These are phyloP conservation scores for Chlorella vulgaris DNA, from an alignment of 139 green algal genomes.

Conservation along the genomic window DNA sequence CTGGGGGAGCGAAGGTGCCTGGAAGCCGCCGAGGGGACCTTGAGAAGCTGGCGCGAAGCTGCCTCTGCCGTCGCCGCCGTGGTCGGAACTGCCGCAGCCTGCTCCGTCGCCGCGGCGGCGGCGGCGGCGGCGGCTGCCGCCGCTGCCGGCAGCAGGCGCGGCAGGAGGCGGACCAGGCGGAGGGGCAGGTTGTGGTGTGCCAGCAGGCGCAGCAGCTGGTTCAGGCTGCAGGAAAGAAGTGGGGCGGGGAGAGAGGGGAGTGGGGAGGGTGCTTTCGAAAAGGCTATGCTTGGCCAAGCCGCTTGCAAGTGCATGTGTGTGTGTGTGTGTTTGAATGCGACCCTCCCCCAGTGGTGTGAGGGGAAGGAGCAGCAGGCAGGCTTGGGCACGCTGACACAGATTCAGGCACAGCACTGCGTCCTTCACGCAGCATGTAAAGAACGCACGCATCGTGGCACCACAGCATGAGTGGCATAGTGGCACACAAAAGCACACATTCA, in stretches of 20 bases:
- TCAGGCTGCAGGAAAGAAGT: conserved; percentile 2
- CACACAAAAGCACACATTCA: too few species aligned
- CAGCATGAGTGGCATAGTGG: too few species aligned
- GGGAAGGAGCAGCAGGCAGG: too few species aligned
- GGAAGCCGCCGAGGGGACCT: background rate
- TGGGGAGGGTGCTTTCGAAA: too few species aligned
- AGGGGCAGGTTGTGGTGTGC: conserved; percentile 38
- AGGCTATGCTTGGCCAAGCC: too few species aligned
- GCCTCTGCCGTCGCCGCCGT: background rate
- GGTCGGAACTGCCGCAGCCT: background rate
- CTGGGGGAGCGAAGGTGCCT: background rate
- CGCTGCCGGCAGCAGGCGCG: background rate
- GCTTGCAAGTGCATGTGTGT: background rate
- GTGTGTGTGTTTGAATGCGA: too few species aligned
- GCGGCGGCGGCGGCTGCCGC: conserved; percentile 1
- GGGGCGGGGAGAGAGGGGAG: background rate
- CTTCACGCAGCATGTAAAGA: too few species aligned
- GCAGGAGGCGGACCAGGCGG: conserved; percentile 21
- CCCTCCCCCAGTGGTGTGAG: too few species aligned
- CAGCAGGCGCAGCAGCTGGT: conserved; percentile 36
- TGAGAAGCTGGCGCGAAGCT: background rate
- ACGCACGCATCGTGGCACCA: too few species aligned
- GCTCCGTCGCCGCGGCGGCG: background rate
- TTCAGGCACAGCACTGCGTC: too few species aligned
- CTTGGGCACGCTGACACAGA: too few species aligned